These are phyloP conservation scores for Phytophthora hybrid DNA, from an alignment of 352 stramenopile species.

Conservation along the genomic window DNA sequence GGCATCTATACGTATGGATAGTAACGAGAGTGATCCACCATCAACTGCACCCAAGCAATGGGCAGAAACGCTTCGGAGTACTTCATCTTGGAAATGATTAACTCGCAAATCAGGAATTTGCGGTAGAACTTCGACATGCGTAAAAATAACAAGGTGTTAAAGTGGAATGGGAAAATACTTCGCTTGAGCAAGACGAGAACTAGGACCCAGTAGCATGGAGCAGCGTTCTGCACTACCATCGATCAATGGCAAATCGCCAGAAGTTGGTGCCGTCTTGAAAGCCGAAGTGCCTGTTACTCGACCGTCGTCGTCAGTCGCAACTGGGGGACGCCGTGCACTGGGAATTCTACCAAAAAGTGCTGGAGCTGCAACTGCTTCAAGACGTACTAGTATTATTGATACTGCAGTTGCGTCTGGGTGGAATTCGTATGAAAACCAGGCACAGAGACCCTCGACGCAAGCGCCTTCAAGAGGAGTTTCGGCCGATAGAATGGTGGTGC, in stretches of 20 bases:
- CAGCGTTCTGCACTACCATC: constrained; percentile 22
- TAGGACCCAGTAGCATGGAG: constrained; percentile 12
- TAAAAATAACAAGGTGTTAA: constrained; percentile 37
- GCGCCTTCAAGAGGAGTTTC: constrained; percentile 1
- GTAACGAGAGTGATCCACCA: constrained; percentile 7
- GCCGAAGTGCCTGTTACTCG: background rate
- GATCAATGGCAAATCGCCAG: constrained; percentile 14
- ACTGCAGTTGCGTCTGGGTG: constrained; percentile 1
- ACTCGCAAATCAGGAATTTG: background rate
- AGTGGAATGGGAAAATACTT: background rate
- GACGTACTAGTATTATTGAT: constrained; percentile 14
- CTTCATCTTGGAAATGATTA: constrained; percentile 3
- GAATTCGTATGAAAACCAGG: constrained; percentile 13
- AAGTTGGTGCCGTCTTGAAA: constrained; percentile 1
- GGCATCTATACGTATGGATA: background rate
- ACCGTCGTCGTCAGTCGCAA: constrained; percentile 11
- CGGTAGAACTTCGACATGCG: constrained; percentile 1
- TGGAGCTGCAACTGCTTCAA: constrained; percentile 22
- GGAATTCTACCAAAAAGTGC: constrained; percentile 39
- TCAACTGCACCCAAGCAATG: constrained; percentile 8
- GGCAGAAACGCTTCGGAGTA: constrained; percentile 3
- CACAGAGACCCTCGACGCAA: constrained; percentile 26
- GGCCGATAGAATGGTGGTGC: constrained; percentile 11
- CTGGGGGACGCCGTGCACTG: constrained; percentile 7
- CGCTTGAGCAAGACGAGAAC: background rate